Conservation (phyloP, 371 early-diverging fungal species). For the Mycotypha africana region DNA sequence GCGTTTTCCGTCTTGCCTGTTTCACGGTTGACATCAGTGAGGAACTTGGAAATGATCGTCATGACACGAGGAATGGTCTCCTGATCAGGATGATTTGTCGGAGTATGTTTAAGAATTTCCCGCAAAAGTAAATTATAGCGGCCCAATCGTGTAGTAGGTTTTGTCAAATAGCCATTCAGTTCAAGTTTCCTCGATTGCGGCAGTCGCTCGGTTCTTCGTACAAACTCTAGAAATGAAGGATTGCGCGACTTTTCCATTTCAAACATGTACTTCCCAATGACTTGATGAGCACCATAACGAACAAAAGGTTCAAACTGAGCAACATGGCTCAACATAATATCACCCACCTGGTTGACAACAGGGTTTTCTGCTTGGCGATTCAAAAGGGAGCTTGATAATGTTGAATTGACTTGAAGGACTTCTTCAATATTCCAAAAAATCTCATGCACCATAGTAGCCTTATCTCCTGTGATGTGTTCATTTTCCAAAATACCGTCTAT, state of each 20-base stretch:
- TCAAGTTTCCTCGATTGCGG: slow-evolving; percentile 81
- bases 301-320: slow-evolving; percentile 77
- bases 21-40: slow-evolving; percentile 74
- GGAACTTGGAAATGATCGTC: slow-evolving; percentile 61
- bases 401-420: slow-evolving; percentile 63
- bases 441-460: slow-evolving; percentile 62
- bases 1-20: slow-evolving; percentile 80
- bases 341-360: slow-evolving; percentile 80
- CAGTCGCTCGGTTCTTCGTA: slow-evolving; percentile 65
- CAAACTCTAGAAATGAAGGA: slow-evolving; percentile 63
- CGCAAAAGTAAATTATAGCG: slow-evolving; percentile 84
- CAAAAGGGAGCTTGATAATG: slow-evolving; percentile 59
- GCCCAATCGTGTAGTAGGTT: slow-evolving; percentile 85
- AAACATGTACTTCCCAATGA: slow-evolving; percentile 74
- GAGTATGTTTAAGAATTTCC: slow-evolving; percentile 82
- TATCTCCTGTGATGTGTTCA: slow-evolving; percentile 35
- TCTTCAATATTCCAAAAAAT: slow-evolving; percentile 84
- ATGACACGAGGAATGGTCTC: slow-evolving; percentile 59
- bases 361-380: slow-evolving; percentile 65
- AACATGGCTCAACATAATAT: slow-evolving; percentile 74
- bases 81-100: slow-evolving; percentile 76
- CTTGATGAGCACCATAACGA: slow-evolving; percentile 85
- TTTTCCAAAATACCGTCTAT: not conserved
- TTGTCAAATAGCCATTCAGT: slow-evolving; percentile 75
- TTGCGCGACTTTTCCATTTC: slow-evolving; percentile 75